Base-by-base conservation (phyloP, 495 filamentous ascomycete species). In the Cercophora scortea region DNA sequence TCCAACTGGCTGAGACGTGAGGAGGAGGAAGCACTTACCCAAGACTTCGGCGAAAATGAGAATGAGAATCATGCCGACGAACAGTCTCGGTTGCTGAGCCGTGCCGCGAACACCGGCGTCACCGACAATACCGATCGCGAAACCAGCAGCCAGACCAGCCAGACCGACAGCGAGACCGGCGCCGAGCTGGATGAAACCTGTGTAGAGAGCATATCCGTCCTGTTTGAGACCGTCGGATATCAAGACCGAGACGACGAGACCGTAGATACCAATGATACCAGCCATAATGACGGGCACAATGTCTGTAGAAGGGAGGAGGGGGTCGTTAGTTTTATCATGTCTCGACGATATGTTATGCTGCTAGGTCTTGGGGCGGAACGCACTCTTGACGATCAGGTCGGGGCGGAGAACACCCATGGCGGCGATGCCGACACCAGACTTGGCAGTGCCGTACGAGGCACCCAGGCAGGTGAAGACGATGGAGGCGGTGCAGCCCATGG, bases 221-320 rank as follows among this genome's bases (percentile, higher is more conserved):
- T 99, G 94, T 56, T 74, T 78, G 60, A 99, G 78, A 62, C 85
- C 83, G 72, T 94, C 91, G 62, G 94, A 96, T 71, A 99, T 91
- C 67, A 99, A 73, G 72, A 99, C 93, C 4, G 92, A 96, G 50
- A 99, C 93, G 76, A 99, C 93, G 49, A 99, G 83, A 63, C 93
- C 93, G 79, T 99, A 99, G 75, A 99, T 99, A 85, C 88, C 94
- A 73, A 99, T 96, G 76, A 99, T 99, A 97, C 93, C 93, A 79
- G 93, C 93, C 93, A 99, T 99, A 82, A 99, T 95, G 73, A 98
- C 93, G 66, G 93, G 93, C 54, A 98, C 90, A 67, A 98, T 95
- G 79, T 97, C 93, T 98, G 58, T 16, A 8, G 2, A 9, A 16
- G 35, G 51, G 12, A 25, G 25, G 25, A 25, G n/a, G n/a, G n/a